Evolutionary conservation across 305 asterid species (phyloP).

Genomic region (Plantago rigida): DNA sequence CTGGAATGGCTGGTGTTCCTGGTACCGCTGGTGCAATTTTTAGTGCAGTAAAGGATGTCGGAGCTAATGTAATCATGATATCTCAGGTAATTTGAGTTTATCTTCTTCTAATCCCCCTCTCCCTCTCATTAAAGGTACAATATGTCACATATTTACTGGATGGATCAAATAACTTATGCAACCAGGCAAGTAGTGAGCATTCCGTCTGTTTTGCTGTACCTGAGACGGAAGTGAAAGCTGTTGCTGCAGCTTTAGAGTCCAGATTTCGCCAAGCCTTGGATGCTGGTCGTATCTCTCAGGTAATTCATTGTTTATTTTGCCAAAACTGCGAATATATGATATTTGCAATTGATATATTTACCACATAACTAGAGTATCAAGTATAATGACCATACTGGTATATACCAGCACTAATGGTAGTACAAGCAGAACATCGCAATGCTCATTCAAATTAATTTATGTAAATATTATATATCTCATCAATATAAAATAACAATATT

Average conservation of each 20-base stretch:
- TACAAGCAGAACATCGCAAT: neutral
- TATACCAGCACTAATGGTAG: neutral
- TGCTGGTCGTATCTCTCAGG: conserved; percentile 99
- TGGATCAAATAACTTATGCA: conserved; percentile 22
- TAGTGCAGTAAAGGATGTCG: conserved; percentile 82
- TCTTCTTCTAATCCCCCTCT: neutral
- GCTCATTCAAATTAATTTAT: neutral
- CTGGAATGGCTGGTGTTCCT: conserved; percentile 99
- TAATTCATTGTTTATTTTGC: conserved; percentile 15
- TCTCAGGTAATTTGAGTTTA: conserved; percentile 52
- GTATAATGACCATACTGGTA: neutral
- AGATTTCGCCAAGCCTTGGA: conserved; percentile 79
- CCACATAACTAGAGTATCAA: neutral
- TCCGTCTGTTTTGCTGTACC: conserved; percentile 99
- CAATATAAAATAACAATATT: neutral
- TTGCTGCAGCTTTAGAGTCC: conserved; percentile 72
- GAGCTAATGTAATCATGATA: conserved; percentile 95
- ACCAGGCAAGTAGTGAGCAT: conserved; percentile 97
- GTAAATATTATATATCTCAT: neutral
- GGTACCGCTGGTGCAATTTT: conserved; percentile 91
- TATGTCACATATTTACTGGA: conserved; percentile 11
- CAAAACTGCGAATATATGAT: too few species aligned
- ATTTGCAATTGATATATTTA: too few species aligned
- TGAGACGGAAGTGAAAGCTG: conserved; percentile 83
- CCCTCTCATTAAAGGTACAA: neutral